A percentile compares a stretch with the other conserved stretches of the same genome.
Conservation (phyloP, 345 rosid genomes). For the Sisymbrium altissimum region DNA sequence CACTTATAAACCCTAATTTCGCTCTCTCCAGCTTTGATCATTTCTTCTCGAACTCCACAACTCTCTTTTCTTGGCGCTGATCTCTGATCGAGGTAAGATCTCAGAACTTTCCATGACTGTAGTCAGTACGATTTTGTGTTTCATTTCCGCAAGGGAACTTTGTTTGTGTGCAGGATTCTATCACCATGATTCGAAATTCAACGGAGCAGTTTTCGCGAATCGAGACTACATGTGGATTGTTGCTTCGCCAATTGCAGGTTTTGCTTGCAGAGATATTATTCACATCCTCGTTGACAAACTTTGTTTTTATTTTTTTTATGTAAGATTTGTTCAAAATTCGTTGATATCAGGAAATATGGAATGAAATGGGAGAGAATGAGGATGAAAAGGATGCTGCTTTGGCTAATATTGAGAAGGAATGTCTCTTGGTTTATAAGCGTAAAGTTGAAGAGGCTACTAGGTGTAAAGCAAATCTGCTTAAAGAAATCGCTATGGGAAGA, state of each 20-base stretch:
- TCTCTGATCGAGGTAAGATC: constrained; percentile 8
- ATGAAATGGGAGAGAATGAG: constrained; percentile 58
- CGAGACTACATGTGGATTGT: constrained; percentile 55
- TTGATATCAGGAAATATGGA: constrained; percentile 52
- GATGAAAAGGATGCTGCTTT: constrained; percentile 45
- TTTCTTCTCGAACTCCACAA: neutral
- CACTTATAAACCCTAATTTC: constrained; percentile 32
- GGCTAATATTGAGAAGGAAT: constrained; percentile 52
- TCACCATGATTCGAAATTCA: constrained; percentile 33
- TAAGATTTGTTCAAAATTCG: neutral
- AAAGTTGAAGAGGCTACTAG: constrained; percentile 51
- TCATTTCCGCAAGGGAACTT: too few relatives aligned
- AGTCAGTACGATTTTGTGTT: too few relatives aligned
- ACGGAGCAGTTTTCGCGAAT: constrained; percentile 31
- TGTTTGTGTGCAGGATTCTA: neutral
- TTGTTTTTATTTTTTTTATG: neutral
- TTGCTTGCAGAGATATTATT: neutral
- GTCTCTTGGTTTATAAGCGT: constrained; percentile 47
- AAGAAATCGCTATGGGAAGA: constrained; percentile 42
- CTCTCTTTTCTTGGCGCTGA: neutral
- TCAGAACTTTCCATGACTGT: neutral
- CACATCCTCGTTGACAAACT: neutral
- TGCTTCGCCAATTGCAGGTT: constrained; percentile 59
- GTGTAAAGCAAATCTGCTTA: constrained; percentile 41
- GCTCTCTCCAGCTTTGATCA: constrained; percentile 4